phyloP scores from a whole-genome alignment of 2,329 filamentous ascomycete genomes.

The Verticillium albo-atrum region DNA sequence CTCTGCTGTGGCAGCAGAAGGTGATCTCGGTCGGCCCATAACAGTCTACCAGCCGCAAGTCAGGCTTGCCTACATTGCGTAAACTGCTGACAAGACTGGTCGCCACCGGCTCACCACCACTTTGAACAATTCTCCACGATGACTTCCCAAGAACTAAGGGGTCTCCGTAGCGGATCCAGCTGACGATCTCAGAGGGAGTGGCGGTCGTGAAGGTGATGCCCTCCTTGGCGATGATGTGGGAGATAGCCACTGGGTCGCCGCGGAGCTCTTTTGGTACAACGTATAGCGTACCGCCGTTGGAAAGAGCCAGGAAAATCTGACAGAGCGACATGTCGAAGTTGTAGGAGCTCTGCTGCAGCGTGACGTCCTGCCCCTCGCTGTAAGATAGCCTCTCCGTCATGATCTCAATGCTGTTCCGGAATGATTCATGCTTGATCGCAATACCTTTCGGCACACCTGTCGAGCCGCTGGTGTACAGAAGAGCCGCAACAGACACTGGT shows the following conservation, averaged over 20 bases:
- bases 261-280: constrained; percentile 24
- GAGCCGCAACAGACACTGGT: constrained; percentile 7
- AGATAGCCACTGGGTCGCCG: constrained; percentile 27
- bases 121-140: constrained; percentile 12
- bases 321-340: constrained; percentile 35
- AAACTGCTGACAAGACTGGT: no score
- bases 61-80: neutral
- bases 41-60: constrained; percentile 14
- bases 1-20: neutral
- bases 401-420: constrained; percentile 19
- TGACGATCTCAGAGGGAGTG: constrained; percentile 35
- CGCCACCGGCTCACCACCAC: no score
- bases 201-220: constrained; percentile 30
- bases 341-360: constrained; percentile 33
- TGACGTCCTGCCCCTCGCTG: constrained; percentile 21
- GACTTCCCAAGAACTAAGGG: constrained; percentile 3
- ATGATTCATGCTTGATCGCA: constrained; percentile 20
- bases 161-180: constrained; percentile 20
- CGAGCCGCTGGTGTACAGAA: constrained; percentile 29
- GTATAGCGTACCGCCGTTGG: constrained; percentile 28
- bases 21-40: constrained; percentile 26
- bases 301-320: constrained; percentile 30
- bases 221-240: constrained; percentile 28
- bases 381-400: no score
- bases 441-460: constrained; percentile 37